Base-by-base conservation (phyloP, 768 basidiomycete species). In the Auricularia heimuer region DNA sequence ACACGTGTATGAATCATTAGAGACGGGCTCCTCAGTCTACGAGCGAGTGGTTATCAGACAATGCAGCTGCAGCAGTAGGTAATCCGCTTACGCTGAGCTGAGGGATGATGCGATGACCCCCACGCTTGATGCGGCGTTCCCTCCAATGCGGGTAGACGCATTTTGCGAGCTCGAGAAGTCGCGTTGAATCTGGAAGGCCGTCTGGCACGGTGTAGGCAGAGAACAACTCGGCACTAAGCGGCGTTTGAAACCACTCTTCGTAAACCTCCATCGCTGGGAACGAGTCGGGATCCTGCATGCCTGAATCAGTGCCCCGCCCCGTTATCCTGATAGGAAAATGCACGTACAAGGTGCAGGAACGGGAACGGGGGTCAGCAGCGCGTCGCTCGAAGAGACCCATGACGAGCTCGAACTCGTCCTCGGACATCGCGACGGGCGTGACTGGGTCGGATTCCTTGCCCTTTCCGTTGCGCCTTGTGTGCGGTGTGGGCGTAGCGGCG, bases 361-460 rank as follows among this genome's bases (percentile, higher is more conserved):
- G 94, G 93, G 0, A 89, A 88, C 3, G 64, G 58, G 88, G 90
- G 71, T 94, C 90, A 68, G 95, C 91, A 0, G 94, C 92, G 54
- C 88, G 81, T 71, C 89, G 90, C 79, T 99, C 97, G 70, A 96
- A 88, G 61, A 98, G 74, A 24, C 92, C 92, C 94, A 98, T 96
- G 65, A 96, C 85, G 67, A 94, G 81, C 74, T 99, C 97, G 67
- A 98, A 96, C 70, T 94, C 89, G 69, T 97, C 93, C 71, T 97
- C 95, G 3, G 85, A 80, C 65, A 98, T 88, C 24, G 24, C 56
- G 34, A 60, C 56, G 63, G 80, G 75, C n/a, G 87, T 70, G 71
- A 66, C 29, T 24, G 42, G 65, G 1, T 77, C 74, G 1, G 82
- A 75, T 63, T 95, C 92, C 1, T 88, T 87, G 64, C 91, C 91